phyloP scores from a whole-genome alignment of 306 rosid species.

The Begonia loranthoides region DNA sequence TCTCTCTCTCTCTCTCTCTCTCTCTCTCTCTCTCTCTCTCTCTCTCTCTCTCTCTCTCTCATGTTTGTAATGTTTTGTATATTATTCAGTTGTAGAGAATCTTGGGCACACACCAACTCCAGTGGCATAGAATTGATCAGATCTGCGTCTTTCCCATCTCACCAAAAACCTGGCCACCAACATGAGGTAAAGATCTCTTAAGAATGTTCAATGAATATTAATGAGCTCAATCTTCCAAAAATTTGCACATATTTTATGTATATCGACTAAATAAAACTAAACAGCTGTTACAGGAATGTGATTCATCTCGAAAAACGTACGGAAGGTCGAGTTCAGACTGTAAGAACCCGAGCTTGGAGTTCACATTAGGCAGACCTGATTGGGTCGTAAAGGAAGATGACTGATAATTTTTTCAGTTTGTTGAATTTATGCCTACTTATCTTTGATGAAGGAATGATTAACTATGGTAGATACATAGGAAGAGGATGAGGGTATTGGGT shows the following conservation, averaged over 20 bases:
- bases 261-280: no score
- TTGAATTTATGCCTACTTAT: no score
- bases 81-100: slow-evolving; percentile 35
- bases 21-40: no score
- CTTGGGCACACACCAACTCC: slow-evolving; percentile 39
- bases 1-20: not conserved
- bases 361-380: slow-evolving; percentile 87
- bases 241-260: no score
- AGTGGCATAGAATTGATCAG: slow-evolving; percentile 33
- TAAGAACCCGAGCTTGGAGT: slow-evolving; percentile 86
- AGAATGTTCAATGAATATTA: no score
- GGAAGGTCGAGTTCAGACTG: slow-evolving; percentile 35
- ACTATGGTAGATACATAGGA: not conserved
- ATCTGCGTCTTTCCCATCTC: slow-evolving; percentile 32
- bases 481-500: not conserved
- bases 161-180: slow-evolving; percentile 36
- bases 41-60: no score
- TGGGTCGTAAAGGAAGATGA: slow-evolving; percentile 64
- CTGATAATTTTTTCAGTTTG: slow-evolving; percentile 4
- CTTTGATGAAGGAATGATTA: no score
- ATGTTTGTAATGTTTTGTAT: slow-evolving; percentile 2
- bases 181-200: slow-evolving; percentile 34
- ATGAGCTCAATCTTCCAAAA: no score
- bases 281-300: slow-evolving; percentile 39
- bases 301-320: slow-evolving; percentile 39